These are phyloP conservation scores for Fusarium praegraminearum DNA, from an alignment of 2,329 filamentous ascomycete genomes.

Conservation along the genomic window DNA sequence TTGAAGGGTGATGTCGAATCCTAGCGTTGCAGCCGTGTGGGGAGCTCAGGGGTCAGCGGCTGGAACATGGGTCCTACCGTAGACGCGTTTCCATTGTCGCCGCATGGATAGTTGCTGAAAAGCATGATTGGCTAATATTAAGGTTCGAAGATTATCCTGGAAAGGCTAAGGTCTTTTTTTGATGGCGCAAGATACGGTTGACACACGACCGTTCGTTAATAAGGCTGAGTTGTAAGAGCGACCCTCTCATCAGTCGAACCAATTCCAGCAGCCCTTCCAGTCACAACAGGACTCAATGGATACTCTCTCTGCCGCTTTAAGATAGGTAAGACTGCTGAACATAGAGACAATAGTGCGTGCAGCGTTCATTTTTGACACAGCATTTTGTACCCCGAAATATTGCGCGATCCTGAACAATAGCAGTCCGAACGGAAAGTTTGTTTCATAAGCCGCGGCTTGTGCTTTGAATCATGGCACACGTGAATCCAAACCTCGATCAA, in stretches of 20 bases:
- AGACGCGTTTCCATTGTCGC: slow-evolving; percentile 49
- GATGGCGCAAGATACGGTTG: slow-evolving; percentile 30
- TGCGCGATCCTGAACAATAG: background rate
- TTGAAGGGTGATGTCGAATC: slow-evolving; percentile 38
- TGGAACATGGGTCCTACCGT: slow-evolving; percentile 46
- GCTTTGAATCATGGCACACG: background rate
- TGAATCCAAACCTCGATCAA: background rate
- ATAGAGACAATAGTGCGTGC: background rate
- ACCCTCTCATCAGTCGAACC: background rate
- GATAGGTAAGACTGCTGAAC: background rate
- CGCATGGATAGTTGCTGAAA: slow-evolving; percentile 40
- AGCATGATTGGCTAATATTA: slow-evolving; percentile 41
- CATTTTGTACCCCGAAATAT: background rate
- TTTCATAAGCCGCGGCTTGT: background rate
- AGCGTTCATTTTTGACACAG: too few relatives aligned
- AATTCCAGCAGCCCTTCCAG: background rate
- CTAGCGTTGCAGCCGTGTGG: slow-evolving; percentile 42
- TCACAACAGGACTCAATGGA: background rate
- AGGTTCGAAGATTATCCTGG: slow-evolving; percentile 35
- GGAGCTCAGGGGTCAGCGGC: slow-evolving; percentile 41
- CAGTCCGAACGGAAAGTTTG: background rate
- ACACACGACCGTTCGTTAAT: slow-evolving; percentile 8
- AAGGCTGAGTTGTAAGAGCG: slow-evolving; percentile 11
- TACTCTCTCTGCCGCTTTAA: background rate
- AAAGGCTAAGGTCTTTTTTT: slow-evolving; percentile 33